Conservation (phyloP, 2,329 filamentous ascomycete genomes). For the Colletotrichum paranaense region DNA sequence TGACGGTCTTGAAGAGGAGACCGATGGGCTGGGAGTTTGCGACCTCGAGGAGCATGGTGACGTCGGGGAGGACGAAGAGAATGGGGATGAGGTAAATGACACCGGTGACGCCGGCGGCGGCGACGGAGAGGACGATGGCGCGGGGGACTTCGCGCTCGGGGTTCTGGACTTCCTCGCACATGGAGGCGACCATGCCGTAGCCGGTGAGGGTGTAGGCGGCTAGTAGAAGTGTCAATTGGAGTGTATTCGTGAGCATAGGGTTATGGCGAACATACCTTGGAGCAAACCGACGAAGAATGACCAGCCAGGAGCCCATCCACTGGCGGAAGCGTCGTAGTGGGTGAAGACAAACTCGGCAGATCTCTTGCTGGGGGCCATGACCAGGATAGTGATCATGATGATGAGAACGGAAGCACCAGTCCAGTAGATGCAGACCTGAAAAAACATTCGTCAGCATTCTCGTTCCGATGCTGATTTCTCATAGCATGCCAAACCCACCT, state of each 20-base stretch:
- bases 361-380: constrained; percentile 68
- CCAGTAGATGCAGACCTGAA: constrained; percentile 74
- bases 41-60: constrained; percentile 71
- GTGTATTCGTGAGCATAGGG: background rate
- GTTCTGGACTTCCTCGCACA: constrained; percentile 79
- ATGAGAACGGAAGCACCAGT: constrained; percentile 71
- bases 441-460: background rate
- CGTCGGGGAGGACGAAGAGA: constrained; percentile 79
- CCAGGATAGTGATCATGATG: constrained; percentile 62
- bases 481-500: constrained; percentile 43
- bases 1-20: constrained; percentile 79
- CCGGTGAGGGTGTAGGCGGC: constrained; percentile 71
- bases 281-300: constrained; percentile 78
- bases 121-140: constrained; percentile 77
- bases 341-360: constrained; percentile 74
- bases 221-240: constrained; percentile 19
- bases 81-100: constrained; percentile 78
- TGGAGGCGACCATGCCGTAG: constrained; percentile 77
- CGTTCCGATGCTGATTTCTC: too few species aligned
- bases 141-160: constrained; percentile 77
- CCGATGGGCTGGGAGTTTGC: constrained; percentile 82
- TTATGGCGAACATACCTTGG: constrained; percentile 50
- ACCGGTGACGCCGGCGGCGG: constrained; percentile 74
- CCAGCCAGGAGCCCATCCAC: constrained; percentile 77
- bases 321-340: constrained; percentile 73